Conservation (phyloP, 306 rosid species). For the Comarum palustre region DNA sequence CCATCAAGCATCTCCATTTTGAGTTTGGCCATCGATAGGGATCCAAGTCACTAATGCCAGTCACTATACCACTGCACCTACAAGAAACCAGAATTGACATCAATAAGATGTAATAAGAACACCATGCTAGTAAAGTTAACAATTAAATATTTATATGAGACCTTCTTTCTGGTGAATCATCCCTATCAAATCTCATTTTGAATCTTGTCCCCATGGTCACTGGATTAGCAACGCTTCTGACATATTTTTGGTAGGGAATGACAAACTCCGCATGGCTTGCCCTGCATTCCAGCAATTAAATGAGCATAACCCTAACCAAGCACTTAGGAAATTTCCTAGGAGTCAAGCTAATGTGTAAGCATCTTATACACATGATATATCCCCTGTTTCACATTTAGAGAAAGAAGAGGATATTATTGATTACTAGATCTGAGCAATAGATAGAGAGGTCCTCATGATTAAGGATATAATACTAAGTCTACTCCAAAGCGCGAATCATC, state of each 20-base stretch:
- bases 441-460: background rate
- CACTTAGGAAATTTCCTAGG: slow-evolving; percentile 8
- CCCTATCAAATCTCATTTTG: slow-evolving; percentile 89
- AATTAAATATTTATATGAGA: slow-evolving; percentile 24
- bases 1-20: slow-evolving; percentile 96
- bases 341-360: background rate
- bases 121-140: slow-evolving; percentile 13
- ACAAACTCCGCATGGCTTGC: slow-evolving; percentile 91
- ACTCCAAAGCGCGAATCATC: background rate
- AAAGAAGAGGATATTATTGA: slow-evolving; percentile 3
- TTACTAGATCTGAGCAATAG: background rate
- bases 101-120: slow-evolving; percentile 2
- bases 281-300: slow-evolving; percentile 44
- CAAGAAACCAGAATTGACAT: slow-evolving; percentile 33
- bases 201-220: slow-evolving; percentile 77
- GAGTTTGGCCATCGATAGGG: slow-evolving; percentile 87
- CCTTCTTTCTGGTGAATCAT: slow-evolving; percentile 95
- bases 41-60: slow-evolving; percentile 80
- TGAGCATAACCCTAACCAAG: slow-evolving; percentile 7
- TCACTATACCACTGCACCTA: slow-evolving; percentile 75
- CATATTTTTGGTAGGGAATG: slow-evolving; percentile 68
- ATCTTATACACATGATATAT: background rate
- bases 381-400: background rate
- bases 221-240: slow-evolving; percentile 60
- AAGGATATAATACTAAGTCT: background rate